These are phyloP conservation scores for Sisymbrium altissimum DNA, from an alignment of 345 rosid genomes.

Conservation along the genomic window DNA sequence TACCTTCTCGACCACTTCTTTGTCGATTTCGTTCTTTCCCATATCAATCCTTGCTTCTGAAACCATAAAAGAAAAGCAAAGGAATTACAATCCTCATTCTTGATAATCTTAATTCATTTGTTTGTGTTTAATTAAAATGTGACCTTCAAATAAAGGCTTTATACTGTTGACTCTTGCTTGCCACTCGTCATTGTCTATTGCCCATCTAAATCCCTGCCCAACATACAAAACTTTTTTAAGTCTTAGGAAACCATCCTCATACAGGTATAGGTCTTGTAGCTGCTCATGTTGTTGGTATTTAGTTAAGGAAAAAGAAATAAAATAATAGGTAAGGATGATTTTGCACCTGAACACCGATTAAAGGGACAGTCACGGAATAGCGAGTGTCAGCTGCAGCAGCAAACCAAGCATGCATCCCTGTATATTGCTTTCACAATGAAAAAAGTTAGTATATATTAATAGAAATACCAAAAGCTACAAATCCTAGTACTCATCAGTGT, in stretches of 20 bases:
- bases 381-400: slow-evolving; percentile 80
- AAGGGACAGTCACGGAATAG: slow-evolving; percentile 64
- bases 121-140: not conserved
- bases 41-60: slow-evolving; percentile 72
- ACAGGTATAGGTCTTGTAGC: not conserved
- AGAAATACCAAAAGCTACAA: not conserved
- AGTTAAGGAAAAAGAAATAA: not conserved
- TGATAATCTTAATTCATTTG: not conserved
- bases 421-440: slow-evolving; percentile 5
- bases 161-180: slow-evolving; percentile 77
- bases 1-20: slow-evolving; percentile 82
- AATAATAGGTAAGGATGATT: not conserved
- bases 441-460: not conserved
- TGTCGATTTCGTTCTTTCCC: slow-evolving; percentile 63
- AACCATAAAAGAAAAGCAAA: not conserved
- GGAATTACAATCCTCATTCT: not conserved
- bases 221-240: not conserved
- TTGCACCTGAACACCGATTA: slow-evolving; percentile 83
- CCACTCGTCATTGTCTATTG: slow-evolving; percentile 77
- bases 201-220: slow-evolving; percentile 83
- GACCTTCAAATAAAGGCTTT: slow-evolving; percentile 84
- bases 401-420: slow-evolving; percentile 99
- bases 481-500: not conserved
- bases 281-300: not conserved
- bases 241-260: not conserved